Evolutionary conservation across 495 filamentous ascomycete species (phyloP), one percentile per base, ranked within the genome.

Genomic region (Sordaria brevicollis): DNA sequence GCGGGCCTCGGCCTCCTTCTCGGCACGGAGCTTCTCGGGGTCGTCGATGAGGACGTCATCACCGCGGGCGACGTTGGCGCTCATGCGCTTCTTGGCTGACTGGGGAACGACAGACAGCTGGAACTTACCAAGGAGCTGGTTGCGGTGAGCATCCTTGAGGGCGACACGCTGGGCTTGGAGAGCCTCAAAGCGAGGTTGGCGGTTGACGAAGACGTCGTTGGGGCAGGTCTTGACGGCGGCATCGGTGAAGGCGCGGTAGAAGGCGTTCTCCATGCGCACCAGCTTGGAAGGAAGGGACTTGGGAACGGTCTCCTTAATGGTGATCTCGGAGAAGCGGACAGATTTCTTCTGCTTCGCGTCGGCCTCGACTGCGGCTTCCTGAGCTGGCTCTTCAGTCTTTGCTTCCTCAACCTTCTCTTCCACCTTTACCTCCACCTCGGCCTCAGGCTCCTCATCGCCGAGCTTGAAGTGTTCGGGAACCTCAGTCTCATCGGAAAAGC

Each of bases 181-280:
- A 19, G 94, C 93, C 76, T 98, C 95, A 67, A 93, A 95, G 65
- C 95, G 90, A 35, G 91, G 87, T 71, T 91, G 88, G 4, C 92
- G 89, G 76, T 97, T 91, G 69, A 93, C 83, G 74, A 96, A 96
- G 13, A 89, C 87, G 77, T 98, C 95, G n/a, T 76, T 80, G 66
- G 83, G 81, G 68, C 82, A 85, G 33, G 86, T 86, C 49, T 83
- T 83, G 36, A 87, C 83, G 57, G 87, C 80, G 57, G 90, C 83
- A 57, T 90, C 88, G 71, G 92, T 89, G 78, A 97, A 97, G 33
- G 93, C 93, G 71, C 92, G 89, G 84, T 94, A 94, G 77, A 95
- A 97, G n/a, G 94, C 91, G 1, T 90, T 90, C 74, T 96, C 92
- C 75, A 89, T 83, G 75, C 83, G 77, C 75, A 77, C 62, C 73